Evolutionary conservation across 164 flowering plant species (phyloP).

Genomic region (Cinnamomum chago): DNA sequence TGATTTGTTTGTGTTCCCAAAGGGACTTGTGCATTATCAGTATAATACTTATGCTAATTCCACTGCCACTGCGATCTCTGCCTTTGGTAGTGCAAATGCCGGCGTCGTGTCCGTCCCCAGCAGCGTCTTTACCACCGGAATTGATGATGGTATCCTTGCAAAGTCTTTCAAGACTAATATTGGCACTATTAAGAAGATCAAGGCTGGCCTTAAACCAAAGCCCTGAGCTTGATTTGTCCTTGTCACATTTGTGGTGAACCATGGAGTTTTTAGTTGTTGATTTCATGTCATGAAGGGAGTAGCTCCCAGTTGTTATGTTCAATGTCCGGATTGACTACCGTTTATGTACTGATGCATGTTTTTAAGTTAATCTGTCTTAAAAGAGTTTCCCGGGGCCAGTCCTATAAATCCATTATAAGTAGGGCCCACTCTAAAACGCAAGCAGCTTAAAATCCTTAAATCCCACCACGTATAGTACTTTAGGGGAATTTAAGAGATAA

Average conservation of each 20-base stretch:
- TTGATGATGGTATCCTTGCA: slow-evolving; percentile 16
- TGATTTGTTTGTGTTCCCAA: slow-evolving; percentile 29
- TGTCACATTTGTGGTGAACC: background rate
- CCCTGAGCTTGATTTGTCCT: background rate
- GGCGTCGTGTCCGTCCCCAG: slow-evolving; percentile 18
- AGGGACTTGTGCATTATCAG: slow-evolving; percentile 20
- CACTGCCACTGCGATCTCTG: slow-evolving; percentile 23
- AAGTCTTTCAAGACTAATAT: slow-evolving; percentile 23
- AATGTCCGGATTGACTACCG: background rate
- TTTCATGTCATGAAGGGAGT: background rate
- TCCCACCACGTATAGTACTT: no score
- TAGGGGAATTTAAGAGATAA: no score
- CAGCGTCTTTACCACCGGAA: slow-evolving; percentile 16
- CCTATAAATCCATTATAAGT: no score
- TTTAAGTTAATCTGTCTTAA: no score
- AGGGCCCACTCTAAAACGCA: no score
- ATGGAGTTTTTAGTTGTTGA: background rate
- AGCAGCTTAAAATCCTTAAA: no score
- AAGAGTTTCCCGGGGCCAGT: no score
- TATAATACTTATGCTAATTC: slow-evolving; percentile 8
- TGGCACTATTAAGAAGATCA: slow-evolving; percentile 21
- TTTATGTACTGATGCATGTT: no score
- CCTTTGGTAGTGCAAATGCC: slow-evolving; percentile 18
- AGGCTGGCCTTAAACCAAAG: slow-evolving; percentile 19
- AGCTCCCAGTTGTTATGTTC: slow-evolving; percentile 1